These are phyloP conservation scores for Strobilomyces confusus DNA, from an alignment of 768 basidiomycete species.

Conservation along the genomic window DNA sequence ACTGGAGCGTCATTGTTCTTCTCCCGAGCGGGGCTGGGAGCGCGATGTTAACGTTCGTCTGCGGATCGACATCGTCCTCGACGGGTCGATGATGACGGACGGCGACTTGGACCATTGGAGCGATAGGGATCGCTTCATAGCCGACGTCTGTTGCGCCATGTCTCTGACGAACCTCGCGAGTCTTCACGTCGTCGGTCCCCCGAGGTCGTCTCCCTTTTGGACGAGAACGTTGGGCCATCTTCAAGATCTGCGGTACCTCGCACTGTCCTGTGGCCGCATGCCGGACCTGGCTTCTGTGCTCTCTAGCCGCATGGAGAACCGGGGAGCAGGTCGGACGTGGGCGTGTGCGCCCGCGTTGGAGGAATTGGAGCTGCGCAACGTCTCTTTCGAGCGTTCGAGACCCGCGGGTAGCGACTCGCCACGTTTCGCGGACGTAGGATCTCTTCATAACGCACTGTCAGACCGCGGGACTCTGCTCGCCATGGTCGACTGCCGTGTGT, in stretches of 20 bases:
- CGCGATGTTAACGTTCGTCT: background rate
- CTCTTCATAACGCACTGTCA: background rate
- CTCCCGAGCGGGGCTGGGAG: too few species aligned
- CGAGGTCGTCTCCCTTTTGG: slow-evolving; percentile 2
- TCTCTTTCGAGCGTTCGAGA: background rate
- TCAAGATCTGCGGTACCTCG: background rate
- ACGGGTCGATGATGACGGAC: background rate
- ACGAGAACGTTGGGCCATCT: background rate
- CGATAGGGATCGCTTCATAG: background rate
- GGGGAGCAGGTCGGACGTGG: too few species aligned
- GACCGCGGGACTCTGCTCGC: background rate
- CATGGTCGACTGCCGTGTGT: background rate
- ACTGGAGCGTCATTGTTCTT: too few species aligned
- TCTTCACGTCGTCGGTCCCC: background rate
- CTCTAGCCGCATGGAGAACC: background rate
- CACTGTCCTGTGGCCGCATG: background rate
- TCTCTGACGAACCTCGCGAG: background rate
- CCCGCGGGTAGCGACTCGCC: too few species aligned
- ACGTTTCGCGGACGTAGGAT: background rate
- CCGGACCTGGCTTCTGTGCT: background rate
- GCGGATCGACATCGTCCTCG: background rate
- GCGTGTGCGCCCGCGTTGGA: background rate
- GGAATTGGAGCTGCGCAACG: background rate
- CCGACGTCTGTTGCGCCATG: background rate
- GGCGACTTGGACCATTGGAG: rapidly evolving